Base-by-base conservation (phyloP, 257 asterid species). In the Solanum phureja region DNA sequence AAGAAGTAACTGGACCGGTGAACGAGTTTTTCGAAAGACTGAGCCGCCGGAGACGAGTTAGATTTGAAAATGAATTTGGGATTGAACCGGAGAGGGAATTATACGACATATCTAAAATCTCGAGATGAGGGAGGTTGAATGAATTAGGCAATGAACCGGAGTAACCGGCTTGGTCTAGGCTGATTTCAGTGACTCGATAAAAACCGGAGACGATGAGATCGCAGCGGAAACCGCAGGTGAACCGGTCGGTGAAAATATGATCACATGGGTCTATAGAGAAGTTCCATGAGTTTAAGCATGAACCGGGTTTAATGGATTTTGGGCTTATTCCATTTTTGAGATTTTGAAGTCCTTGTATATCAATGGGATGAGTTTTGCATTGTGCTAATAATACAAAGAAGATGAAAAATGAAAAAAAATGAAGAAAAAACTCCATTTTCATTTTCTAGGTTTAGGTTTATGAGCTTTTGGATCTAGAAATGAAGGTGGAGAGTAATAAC, bases 261-360 rank as follows among this genome's bases (percentile, higher is more conserved):
- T 87, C 89, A 87, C 89, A 90, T 5, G 91, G 90, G 75, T 90
- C 90, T 46, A 88, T 19, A 18, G 87, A 9, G 87, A 90, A 90
- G 40, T 86, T 79, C 89, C 91, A 90, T 38, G 90, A 90, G 68
- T 79, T 82, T 16, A 87, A 83, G 83, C 90, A 90, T 75, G 91
- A 90, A 82, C 89, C 90, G 16, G 87, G 52, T 5, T 74, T n/a
- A 2, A 90, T 68, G 42, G 89, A 87, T 3, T 21, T 60, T 37
- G 89, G 87, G 33, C 29, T 56, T 18, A 86, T 18, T 82, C 87
- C 83, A n/a, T 58, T 66, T 49, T 84, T 88, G 31, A 90, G 62
- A 6, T 49, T 23, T 60, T 77, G 44, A 18, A 86, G 83, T 33
- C 76, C 88, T 58, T 72, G 37, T 72, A 72, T 86, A 46, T 86